Percentiles rank a stretch among this genome's conserved stretches.
These are phyloP conservation scores for Betula pendula DNA, from an alignment of 306 rosid species.

Conservation along the genomic window DNA sequence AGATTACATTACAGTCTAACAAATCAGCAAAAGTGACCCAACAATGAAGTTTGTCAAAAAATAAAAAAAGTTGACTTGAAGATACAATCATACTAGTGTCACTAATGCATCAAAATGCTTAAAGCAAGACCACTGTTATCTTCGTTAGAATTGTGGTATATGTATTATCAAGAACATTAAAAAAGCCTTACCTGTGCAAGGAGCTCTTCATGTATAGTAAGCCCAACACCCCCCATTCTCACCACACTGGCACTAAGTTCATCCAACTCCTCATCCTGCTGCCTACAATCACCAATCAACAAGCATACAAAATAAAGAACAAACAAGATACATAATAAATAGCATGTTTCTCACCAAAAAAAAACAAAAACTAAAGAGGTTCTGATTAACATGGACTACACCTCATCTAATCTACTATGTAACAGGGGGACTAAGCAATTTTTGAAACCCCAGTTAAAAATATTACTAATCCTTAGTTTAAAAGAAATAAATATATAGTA, in stretches of 20 bases:
- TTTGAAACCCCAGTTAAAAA: background rate
- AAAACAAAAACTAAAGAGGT: background rate
- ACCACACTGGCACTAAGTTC: conserved; percentile 89
- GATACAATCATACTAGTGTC: background rate
- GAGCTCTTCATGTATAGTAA: conserved; percentile 95
- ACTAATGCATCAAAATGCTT: conserved; percentile 12
- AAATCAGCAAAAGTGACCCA: background rate
- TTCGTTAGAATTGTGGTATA: background rate
- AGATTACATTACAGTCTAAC: conserved; percentile 11
- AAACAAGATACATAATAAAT: background rate
- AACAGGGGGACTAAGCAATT: background rate
- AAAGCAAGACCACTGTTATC: background rate
- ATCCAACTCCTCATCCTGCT: conserved; percentile 94
- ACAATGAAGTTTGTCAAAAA: background rate
- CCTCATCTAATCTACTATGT: background rate
- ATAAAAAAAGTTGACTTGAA: background rate
- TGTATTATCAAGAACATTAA: conserved; percentile 6
- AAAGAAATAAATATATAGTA: background rate
- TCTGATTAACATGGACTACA: background rate
- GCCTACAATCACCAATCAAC: conserved; percentile 48
- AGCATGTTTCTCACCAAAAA: background rate
- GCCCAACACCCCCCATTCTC: conserved; percentile 97
- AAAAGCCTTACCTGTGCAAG: conserved; percentile 66
- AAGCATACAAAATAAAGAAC: conserved; percentile 30
- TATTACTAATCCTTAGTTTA: background rate